Evolutionary conservation across 169 alveolate species (phyloP).

Genomic region (Condylostoma magnum): DNA sequence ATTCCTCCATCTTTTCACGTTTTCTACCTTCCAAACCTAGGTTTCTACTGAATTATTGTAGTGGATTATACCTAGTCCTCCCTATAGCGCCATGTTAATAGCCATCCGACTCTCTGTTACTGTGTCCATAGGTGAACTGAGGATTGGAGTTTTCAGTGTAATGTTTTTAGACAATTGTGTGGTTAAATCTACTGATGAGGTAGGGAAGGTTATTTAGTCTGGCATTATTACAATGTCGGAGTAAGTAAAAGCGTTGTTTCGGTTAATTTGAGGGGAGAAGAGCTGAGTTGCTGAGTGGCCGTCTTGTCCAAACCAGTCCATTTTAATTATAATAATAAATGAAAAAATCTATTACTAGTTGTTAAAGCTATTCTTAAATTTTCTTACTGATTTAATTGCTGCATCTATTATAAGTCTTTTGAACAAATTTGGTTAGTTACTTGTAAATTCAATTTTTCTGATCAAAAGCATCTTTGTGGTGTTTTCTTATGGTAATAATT

Average conservation of each 20-base stretch:
- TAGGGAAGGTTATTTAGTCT: conserved; percentile 83
- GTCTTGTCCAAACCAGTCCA: conserved; percentile 9
- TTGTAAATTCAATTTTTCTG: too few relatives aligned
- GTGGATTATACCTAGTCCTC: conserved; percentile 93
- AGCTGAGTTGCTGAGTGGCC: conserved; percentile 13
- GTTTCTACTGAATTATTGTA: conserved; percentile 82
- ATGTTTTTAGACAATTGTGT: conserved; percentile 75
- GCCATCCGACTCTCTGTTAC: conserved; percentile 95
- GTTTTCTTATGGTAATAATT: too few relatives aligned
- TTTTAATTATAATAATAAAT: not conserved
- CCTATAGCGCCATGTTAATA: conserved; percentile 82
- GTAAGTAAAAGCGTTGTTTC: conserved; percentile 68
- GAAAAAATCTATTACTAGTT: too few relatives aligned
- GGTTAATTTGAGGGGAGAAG: not conserved
- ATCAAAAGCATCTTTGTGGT: too few relatives aligned
- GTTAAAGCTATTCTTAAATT: too few relatives aligned
- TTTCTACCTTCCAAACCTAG: conserved; percentile 81
- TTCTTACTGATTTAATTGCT: too few relatives aligned
- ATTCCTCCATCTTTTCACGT: conserved; percentile 88
- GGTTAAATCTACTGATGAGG: conserved; percentile 67
- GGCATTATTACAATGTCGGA: conserved; percentile 90
- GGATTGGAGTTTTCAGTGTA: conserved; percentile 80
- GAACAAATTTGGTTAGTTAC: too few relatives aligned
- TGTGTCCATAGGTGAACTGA: conserved; percentile 93
- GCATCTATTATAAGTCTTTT: too few relatives aligned